Evolutionary conservation across 257 asterid species (phyloP), one percentile per base, ranked within the genome.

Genomic region (Linderniella brevidens): DNA sequence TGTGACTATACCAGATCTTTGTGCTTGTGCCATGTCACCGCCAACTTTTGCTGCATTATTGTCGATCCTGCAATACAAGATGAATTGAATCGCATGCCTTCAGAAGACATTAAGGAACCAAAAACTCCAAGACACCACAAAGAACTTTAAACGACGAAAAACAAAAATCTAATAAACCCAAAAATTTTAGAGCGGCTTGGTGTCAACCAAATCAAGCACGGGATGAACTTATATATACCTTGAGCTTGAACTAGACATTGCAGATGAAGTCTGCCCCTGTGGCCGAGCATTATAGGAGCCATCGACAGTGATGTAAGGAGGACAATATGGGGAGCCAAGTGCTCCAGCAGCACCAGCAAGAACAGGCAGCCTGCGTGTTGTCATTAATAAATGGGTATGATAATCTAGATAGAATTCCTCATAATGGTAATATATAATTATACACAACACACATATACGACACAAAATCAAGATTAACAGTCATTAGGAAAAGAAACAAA

Each of bases 261-360:
- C 46, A 37, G 93, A 63, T 49, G 93, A 50, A 1, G 74, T 14
- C 55, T 73, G 93, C 37, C 88, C 83, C 48, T 92, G 56, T 10
- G 86, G 76, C 35, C 75, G 85, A 45, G 77, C 53, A 58, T 70
- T 73, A 71, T 72, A 80, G 20, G 92, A 76, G 49, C 95, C 94
- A 68, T 87, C 97, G 52, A 76, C 67, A 39, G 87, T 56, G 52
- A 83, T 45, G 66, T 70, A 84, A n/a, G 92, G 92, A 13, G 93
- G 68, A 66, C 93, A 68, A 63, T 76, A 88, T 46, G 76, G 25
- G 43, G 94, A 77, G n/a, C 95, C 95, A 64, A 88, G 49, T 13
- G 93, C 80, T 52, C 95, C 95, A 54, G 92, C 88, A 50, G 92
- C 79, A 59, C 97, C 95, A 58, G 97, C 86, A 64, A 88, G 61